A percentile compares a stretch with the other conserved stretches of the same genome.
Conservation (phyloP, 257 asterid genomes). For the Solanum rostratum region DNA sequence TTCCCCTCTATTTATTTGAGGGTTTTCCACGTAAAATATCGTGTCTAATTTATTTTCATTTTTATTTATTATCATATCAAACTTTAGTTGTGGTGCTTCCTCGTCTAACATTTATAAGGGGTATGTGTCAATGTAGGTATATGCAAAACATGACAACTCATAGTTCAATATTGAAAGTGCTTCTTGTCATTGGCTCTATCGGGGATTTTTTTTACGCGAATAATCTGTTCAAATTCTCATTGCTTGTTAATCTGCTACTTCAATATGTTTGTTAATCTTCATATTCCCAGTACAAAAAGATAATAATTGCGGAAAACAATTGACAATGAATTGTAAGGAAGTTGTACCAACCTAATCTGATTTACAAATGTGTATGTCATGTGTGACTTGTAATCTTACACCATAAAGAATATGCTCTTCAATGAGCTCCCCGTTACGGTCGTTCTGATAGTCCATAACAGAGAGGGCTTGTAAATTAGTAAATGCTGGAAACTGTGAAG, state of each 20-base stretch:
- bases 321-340: background rate
- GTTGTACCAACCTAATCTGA: background rate
- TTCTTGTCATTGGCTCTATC: no score
- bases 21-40: no score
- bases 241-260: background rate
- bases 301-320: background rate
- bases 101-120: no score
- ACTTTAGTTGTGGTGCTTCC: no score
- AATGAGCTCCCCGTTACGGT: background rate
- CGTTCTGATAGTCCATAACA: background rate
- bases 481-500: background rate
- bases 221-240: background rate
- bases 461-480: background rate
- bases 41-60: no score
- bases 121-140: no score
- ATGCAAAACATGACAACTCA: no score
- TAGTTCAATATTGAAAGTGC: no score
- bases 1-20: no score
- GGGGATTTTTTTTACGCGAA: background rate
- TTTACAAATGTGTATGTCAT: background rate
- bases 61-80: no score
- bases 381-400: background rate
- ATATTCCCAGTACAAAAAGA: background rate
- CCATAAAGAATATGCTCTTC: background rate
- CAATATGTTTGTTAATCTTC: background rate